phyloP scores from a whole-genome alignment of 441 rosid genomes.

The Manihot esculenta region DNA sequence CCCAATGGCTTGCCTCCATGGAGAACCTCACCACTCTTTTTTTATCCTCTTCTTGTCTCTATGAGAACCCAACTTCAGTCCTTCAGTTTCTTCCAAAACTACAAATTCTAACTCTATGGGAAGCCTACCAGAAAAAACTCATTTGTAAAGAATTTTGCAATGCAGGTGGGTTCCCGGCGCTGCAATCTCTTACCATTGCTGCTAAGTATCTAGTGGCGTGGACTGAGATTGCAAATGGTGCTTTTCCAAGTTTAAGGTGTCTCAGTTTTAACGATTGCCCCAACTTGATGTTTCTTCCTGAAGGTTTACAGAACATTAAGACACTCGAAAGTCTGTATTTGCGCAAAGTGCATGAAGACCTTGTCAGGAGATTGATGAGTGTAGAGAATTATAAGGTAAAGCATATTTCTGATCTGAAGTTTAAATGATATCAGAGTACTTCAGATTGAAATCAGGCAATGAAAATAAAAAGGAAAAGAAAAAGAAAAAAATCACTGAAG shows the following conservation, averaged over 20 bases:
- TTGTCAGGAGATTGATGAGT: constrained; percentile 1
- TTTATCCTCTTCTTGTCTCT: not conserved
- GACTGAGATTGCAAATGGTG: constrained; percentile 18
- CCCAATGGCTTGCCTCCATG: constrained; percentile 21
- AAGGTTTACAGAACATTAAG: constrained; percentile 20
- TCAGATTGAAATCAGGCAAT: too few relatives aligned
- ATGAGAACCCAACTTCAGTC: constrained; percentile 9
- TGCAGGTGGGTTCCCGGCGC: constrained; percentile 15
- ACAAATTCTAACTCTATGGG: not conserved
- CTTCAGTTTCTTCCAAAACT: constrained; percentile 21
- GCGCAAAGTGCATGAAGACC: not conserved
- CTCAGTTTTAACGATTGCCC: not conserved
- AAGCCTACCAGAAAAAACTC: not conserved
- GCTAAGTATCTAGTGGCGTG: not conserved
- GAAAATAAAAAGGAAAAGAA: too few relatives aligned
- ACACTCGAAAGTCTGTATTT: constrained; percentile 5
- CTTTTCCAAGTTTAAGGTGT: constrained; percentile 19
- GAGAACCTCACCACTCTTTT: not conserved
- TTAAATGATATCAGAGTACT: too few relatives aligned
- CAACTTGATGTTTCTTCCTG: constrained; percentile 19
- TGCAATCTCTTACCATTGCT: constrained; percentile 16
- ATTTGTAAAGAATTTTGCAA: constrained; percentile 18
- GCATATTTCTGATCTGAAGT: too few relatives aligned
- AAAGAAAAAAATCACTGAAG: too few relatives aligned
- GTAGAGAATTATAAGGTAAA: constrained; percentile 20